A percentile compares a stretch with the other conserved stretches of the same genome.
phyloP scores from a whole-genome alignment of 225 moss, liverwort and hornwort genomes.

The Takakia lepidozioides region DNA sequence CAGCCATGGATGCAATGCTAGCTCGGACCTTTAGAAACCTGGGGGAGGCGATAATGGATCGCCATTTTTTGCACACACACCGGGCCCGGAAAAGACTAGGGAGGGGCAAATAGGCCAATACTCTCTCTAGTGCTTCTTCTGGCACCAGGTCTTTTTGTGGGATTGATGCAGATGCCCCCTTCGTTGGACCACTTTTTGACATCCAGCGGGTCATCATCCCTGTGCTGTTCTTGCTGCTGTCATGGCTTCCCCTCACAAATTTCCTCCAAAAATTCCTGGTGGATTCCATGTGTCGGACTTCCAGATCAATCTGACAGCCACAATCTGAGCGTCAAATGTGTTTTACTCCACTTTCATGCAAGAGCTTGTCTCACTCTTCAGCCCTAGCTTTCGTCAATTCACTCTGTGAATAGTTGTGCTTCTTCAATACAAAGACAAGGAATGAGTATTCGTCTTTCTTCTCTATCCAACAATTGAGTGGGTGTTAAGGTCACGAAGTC shows the following conservation, averaged over 20 bases:
- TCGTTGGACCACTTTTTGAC: constrained; percentile 1
- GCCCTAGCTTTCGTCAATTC: too few species aligned
- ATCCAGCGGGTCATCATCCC: constrained; percentile 1
- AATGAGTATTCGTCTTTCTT: too few species aligned
- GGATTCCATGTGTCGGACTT: too few species aligned
- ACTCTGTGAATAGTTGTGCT: too few species aligned
- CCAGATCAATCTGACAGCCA: too few species aligned
- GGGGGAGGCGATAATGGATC: neutral
- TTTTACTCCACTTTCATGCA: too few species aligned
- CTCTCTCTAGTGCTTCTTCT: constrained; percentile 4
- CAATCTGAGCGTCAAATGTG: too few species aligned
- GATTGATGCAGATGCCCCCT: neutral
- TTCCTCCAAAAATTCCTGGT: constrained; percentile 3
- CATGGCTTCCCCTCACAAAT: constrained; percentile 4
- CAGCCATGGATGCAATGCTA: constrained; percentile 1
- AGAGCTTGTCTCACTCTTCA: too few species aligned
- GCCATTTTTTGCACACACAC: constrained; percentile 9
- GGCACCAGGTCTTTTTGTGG: constrained; percentile 2
- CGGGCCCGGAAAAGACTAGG: constrained; percentile 1
- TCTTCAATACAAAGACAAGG: too few species aligned
- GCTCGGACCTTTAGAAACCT: constrained; percentile 2
- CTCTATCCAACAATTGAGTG: too few species aligned
- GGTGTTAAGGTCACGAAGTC: too few species aligned
- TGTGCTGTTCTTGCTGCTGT: neutral
- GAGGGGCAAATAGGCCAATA: constrained; percentile 5